These are phyloP conservation scores for Herpetomonas muscarum DNA, from an alignment of 208 protist species.

Conservation along the genomic window DNA sequence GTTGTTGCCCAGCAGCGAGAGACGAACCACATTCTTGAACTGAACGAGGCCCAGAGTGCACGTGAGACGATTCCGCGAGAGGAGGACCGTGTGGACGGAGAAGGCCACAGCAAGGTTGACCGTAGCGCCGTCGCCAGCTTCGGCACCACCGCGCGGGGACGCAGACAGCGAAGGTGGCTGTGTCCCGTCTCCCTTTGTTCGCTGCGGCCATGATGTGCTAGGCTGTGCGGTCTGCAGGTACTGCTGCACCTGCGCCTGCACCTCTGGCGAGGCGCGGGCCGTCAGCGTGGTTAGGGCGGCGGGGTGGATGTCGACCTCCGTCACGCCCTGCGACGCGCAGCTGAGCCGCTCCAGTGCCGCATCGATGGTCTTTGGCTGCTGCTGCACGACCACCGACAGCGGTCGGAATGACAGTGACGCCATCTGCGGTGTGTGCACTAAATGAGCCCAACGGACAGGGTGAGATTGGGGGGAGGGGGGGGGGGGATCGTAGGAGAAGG, in stretches of 20 bases:
- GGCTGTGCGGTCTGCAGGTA: conserved; percentile 1
- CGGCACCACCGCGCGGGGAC: background rate
- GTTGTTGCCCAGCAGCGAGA: conserved; percentile 75
- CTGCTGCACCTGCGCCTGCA: background rate
- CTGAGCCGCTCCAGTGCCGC: conserved; percentile 64
- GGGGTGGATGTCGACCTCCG: conserved; percentile 70
- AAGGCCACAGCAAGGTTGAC: conserved; percentile 68
- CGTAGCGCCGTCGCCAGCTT: background rate
- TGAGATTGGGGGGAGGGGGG: background rate
- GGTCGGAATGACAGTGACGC: background rate
- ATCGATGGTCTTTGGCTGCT: conserved; percentile 43
- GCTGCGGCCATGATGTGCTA: background rate
- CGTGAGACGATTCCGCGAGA: conserved; percentile 70
- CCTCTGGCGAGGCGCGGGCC: conserved; percentile 15
- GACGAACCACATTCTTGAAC: conserved; percentile 73
- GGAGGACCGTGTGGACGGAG: conserved; percentile 70
- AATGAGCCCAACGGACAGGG: background rate
- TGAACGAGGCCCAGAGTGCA: conserved; percentile 65
- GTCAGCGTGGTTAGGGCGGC: conserved; percentile 47
- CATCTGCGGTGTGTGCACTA: background rate
- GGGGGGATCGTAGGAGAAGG: background rate
- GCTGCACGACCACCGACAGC: conserved; percentile 44
- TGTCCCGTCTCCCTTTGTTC: background rate
- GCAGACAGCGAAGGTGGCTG: background rate
- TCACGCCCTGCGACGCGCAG: conserved; percentile 54